Evolutionary conservation across 805 yeast species (phyloP), one percentile per base, ranked within the genome.

Genomic region (Sungouiozyma ichnusensis): DNA sequence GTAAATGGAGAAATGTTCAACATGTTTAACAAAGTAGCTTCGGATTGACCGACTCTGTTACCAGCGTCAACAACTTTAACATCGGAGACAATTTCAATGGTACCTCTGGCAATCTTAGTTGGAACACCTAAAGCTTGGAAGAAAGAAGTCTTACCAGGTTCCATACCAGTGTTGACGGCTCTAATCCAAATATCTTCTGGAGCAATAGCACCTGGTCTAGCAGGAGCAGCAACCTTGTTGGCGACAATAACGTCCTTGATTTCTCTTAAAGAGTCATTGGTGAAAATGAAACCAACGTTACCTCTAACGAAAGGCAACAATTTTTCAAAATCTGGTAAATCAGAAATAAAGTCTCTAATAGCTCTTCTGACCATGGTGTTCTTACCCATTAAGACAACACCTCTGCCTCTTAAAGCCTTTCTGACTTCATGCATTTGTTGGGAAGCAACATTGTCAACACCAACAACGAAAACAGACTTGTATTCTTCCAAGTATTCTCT

Each of bases 81-180:
- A 68, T 92, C 98, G 62, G 83, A 73, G 71, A 86, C 87, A 74
- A 92, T 92, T 78, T 92, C 99, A 81, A 92, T 92, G 76, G 96
- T 87, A 92, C 99, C 99, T 85, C 99, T 88, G 74, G 95, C 92
- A 87, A 92, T 92, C 94, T 92, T 92, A 85, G 99, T 92, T 81
- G 98, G 98, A 65, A 92, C 96, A 85, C 97, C 97, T 66, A 92
- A 81, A 68, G 99, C 98, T 81, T 92, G 99, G 97, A 92, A 92
- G 94, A 92, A 92, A 69, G 98, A 92, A 67, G 99, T 92, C 86
- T 92, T 92, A 83, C 97, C 97, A 74, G 99, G 99, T 78, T 92
- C 98, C 95, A 92, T 88, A 84, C 97, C 97, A 62, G 99, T 92
- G 95, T 92, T 92, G 73, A 95, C 94, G 63, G 97, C 97, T 69